Conservation (phyloP, 305 asterid species). For the Solanum hybrid region DNA sequence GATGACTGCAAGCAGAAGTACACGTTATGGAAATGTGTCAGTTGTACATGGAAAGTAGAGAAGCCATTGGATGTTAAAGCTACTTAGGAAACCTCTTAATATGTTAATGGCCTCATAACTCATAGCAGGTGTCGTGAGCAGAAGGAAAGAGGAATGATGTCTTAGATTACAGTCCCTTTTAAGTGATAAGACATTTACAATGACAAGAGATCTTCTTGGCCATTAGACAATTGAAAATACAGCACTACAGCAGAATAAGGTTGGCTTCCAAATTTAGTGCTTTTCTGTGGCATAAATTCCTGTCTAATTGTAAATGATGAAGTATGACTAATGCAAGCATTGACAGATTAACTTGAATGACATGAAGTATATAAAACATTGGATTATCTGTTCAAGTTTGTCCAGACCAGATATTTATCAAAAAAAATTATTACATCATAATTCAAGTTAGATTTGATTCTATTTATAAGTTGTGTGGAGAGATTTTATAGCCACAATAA, state of each 20-base stretch:
- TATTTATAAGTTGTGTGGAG: not conserved
- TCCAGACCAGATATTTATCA: not conserved
- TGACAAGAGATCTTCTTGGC: not conserved
- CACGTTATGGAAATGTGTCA: not conserved
- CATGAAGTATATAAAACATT: not conserved
- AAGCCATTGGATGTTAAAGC: not conserved
- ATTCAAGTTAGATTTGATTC: not conserved
- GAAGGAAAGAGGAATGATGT: not conserved
- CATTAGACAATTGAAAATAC: not conserved
- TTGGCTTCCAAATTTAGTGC: not conserved
- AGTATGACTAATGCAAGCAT: not conserved
- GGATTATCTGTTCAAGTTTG: not conserved
- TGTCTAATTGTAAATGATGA: not conserved
- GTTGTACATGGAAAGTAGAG: constrained; percentile 1
- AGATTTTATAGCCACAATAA: not conserved
- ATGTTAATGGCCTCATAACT: not conserved
- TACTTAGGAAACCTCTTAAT: not conserved
- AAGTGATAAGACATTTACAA: not conserved
- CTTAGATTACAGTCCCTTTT: not conserved
- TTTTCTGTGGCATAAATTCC: not conserved
- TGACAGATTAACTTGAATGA: not conserved
- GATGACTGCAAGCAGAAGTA: constrained; percentile 13
- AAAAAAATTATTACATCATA: not conserved
- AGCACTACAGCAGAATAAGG: not conserved
- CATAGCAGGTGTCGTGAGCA: not conserved